phyloP scores from a whole-genome alignment of 2,329 filamentous ascomycete species.

The Juglanconis oblonga region DNA sequence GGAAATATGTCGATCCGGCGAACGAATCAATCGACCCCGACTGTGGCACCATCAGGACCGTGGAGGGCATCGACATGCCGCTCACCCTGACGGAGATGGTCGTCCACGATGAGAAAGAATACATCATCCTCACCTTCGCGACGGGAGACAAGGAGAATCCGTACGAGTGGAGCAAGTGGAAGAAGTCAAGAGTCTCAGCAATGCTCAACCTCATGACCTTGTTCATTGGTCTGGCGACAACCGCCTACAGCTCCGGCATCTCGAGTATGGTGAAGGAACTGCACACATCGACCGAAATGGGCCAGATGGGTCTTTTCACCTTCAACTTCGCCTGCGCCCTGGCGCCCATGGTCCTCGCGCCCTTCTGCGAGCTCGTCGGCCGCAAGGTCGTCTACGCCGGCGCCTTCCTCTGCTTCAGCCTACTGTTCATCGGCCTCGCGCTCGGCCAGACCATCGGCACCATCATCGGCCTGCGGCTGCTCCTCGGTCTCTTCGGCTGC shows the following conservation, averaged over 20 bases:
- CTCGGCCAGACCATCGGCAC: conserved; percentile 46
- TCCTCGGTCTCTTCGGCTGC: conserved; percentile 47
- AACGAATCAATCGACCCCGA: conserved; percentile 30
- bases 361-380: conserved; percentile 48
- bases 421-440: conserved; percentile 46
- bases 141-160: conserved; percentile 46
- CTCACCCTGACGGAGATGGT: conserved; percentile 42
- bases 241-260: conserved; percentile 49
- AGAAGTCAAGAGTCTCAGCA: conserved; percentile 43
- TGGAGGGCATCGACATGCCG: conserved; percentile 44
- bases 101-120: conserved; percentile 40
- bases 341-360: conserved; percentile 44
- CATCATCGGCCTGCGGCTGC: conserved; percentile 42
- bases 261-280: conserved; percentile 42
- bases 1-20: conserved; percentile 31
- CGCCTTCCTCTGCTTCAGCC: conserved; percentile 41
- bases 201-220: conserved; percentile 51
- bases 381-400: conserved; percentile 44
- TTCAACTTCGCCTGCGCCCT: conserved; percentile 49
- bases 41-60: conserved; percentile 35
- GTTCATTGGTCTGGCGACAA: conserved; percentile 53
- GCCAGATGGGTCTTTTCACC: conserved; percentile 46
- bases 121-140: conserved; percentile 44
- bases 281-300: conserved; percentile 37
- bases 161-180: conserved; percentile 45